Evolutionary conservation across 2,329 filamentous ascomycete species (phyloP), one percentile per base, ranked within the genome.

Genomic region (Trichoderma sp.): DNA sequence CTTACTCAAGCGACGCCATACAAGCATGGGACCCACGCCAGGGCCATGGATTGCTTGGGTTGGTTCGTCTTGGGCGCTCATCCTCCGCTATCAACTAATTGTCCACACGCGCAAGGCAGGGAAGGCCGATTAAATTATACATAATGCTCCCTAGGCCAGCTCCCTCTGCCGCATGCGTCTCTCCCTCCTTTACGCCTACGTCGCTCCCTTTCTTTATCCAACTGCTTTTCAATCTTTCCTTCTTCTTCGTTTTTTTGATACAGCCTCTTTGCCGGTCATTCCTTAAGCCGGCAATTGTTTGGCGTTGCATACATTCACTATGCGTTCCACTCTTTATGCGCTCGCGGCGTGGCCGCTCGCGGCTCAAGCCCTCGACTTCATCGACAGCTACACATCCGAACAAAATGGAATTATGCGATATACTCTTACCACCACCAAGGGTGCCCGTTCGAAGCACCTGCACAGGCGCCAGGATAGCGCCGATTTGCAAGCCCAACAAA

Each of bases 291-390:
- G 74, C 67, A 67, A 63, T 60, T 35, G 59, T 72, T 63, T 69
- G 38, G 50, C 62, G 66, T 62, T 29, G 45, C 71, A 74, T 74
- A 71, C 53, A 74, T 41, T 68, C 76, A 75, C 41, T 24, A 84
- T 84, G 82, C 77, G 82, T 76, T 81, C 80, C 78, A 60, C 81
- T 80, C 76, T 83, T 75, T 79, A 82, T 21, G 76, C 79, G 7
- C 78, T 83, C 56, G 78, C 80, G 75, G 78, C 78, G 18, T 74
- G 82, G 78, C 82, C 81, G 66, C 79, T 81, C 24, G 71, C 80
- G 38, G 81, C 79, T 21, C 74, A 74, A 8, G 79, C 80, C 33
- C 21, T 78, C 27, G 75, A 78, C 18, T 35, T 79, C 35, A 68
- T 77, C 71, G 77, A 79, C 75, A 78, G 81, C 75, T 80, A 79